A percentile compares a stretch with the other conserved stretches of the same genome.
Evolutionary conservation across 2,329 filamentous ascomycete species (phyloP).

Genomic region (Cadophora malorum): DNA sequence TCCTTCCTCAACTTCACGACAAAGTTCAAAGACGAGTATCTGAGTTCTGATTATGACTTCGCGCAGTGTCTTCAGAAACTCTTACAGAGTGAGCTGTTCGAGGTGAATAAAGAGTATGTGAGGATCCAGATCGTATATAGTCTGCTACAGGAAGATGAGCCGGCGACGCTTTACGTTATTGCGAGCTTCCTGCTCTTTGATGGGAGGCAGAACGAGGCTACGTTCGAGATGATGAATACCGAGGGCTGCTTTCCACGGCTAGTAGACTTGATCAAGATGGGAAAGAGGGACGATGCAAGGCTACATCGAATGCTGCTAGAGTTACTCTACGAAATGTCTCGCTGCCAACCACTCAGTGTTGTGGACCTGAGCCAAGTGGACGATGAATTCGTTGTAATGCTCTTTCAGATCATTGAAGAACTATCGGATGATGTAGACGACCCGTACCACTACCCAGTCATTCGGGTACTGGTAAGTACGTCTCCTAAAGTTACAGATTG

Average conservation of each 20-base stretch:
- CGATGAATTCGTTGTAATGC: conserved; percentile 81
- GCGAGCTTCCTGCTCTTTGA: conserved; percentile 86
- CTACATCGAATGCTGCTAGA: conserved; percentile 85
- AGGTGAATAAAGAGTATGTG: conserved; percentile 80
- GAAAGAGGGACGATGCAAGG: conserved; percentile 68
- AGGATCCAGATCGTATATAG: conserved; percentile 92
- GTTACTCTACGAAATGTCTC: conserved; percentile 94
- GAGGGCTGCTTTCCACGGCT: conserved; percentile 85
- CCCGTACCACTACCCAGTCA: conserved; percentile 94
- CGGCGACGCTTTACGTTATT: conserved; percentile 79
- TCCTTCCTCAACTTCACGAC: conserved; percentile 82
- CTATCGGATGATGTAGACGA: conserved; percentile 87
- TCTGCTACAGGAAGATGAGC: conserved; percentile 87
- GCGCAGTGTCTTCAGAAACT: conserved; percentile 81
- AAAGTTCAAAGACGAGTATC: conserved; percentile 75
- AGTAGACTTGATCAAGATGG: conserved; percentile 76
- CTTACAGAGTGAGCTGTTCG: conserved; percentile 77
- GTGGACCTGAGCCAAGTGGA: conserved; percentile 79
- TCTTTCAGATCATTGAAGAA: conserved; percentile 88
- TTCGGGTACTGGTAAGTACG: conserved; percentile 82
- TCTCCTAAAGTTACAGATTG: not conserved
- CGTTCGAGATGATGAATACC: conserved; percentile 85
- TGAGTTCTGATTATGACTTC: conserved; percentile 79
- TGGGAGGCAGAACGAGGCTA: conserved; percentile 76
- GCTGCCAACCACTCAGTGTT: conserved; percentile 80